These are phyloP conservation scores for Benincasa hispida DNA, from an alignment of 306 rosid genomes.

Conservation along the genomic window DNA sequence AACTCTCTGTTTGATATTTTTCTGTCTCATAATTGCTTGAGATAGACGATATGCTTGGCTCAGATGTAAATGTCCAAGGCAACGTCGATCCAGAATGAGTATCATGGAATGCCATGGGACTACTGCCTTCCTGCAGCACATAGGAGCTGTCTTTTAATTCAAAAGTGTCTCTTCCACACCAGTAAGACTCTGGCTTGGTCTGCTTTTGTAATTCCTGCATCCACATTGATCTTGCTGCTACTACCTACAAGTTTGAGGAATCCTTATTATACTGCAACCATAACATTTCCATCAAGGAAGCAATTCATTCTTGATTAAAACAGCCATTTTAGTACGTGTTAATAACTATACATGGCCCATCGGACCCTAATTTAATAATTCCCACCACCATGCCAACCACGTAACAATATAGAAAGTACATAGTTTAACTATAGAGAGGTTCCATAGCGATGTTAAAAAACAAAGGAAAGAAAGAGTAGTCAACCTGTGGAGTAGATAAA, in stretches of 20 bases:
- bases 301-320: not conserved
- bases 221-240: slow-evolving; percentile 82
- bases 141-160: slow-evolving; percentile 25
- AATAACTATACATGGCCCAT: not conserved
- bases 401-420: not conserved
- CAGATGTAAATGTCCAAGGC: slow-evolving; percentile 19
- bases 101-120: slow-evolving; percentile 23
- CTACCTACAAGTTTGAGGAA: slow-evolving; percentile 34
- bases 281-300: not conserved
- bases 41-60: slow-evolving; percentile 23
- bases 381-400: not conserved
- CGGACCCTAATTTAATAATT: not conserved
- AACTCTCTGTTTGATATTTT: slow-evolving; percentile 35
- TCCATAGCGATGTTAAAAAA: not conserved
- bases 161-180: slow-evolving; percentile 33
- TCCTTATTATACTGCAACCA: not conserved
- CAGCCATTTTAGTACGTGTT: not conserved
- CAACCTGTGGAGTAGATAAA: slow-evolving; percentile 76
- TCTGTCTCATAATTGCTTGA: slow-evolving; percentile 33
- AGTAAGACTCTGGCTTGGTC: slow-evolving; percentile 35
- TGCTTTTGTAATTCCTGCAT: slow-evolving; percentile 86
- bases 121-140: slow-evolving; percentile 26
- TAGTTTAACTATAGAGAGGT: not conserved
- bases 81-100: slow-evolving; percentile 32
- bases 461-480: slow-evolving; percentile 10